phyloP scores from a whole-genome alignment of 2,329 filamentous ascomycete genomes.

The Epichloe amarillans region DNA sequence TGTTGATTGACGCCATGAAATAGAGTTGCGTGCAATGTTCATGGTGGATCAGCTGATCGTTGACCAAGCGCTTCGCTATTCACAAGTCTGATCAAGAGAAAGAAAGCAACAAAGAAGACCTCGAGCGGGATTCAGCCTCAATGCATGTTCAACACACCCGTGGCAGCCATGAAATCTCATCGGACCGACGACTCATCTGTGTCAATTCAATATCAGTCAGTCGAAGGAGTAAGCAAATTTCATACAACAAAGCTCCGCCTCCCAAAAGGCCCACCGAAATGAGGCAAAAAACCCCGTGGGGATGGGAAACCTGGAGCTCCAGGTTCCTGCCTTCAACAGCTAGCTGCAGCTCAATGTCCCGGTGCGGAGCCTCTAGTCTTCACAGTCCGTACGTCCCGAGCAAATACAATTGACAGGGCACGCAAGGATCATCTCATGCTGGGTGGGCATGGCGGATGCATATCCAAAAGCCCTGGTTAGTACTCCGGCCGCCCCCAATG shows the following conservation, averaged over 20 bases:
- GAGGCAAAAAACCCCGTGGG: slow-evolving; percentile 1
- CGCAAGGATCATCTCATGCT: too few relatives aligned
- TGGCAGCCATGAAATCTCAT: not conserved
- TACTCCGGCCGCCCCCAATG: too few relatives aligned
- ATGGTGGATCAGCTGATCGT: not conserved
- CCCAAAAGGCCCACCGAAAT: not conserved
- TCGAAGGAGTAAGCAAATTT: too few relatives aligned
- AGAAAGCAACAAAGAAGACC: not conserved
- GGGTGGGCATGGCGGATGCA: too few relatives aligned
- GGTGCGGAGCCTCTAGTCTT: not conserved
- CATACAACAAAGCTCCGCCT: not conserved
- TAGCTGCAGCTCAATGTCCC: not conserved
- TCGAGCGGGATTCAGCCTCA: not conserved
- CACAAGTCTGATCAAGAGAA: not conserved
- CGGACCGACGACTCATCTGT: not conserved
- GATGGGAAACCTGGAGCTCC: not conserved
- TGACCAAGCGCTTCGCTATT: too few relatives aligned
- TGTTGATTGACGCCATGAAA: too few relatives aligned
- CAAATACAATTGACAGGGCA: too few relatives aligned
- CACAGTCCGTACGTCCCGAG: too few relatives aligned
- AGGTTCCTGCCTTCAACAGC: not conserved
- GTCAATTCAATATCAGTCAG: not conserved
- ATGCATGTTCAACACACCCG: too few relatives aligned
- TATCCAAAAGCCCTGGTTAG: too few relatives aligned
- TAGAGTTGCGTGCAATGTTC: too few relatives aligned